Evolutionary conservation across 305 asterid genomes (phyloP).

Genomic region (Ajuga reptans): DNA sequence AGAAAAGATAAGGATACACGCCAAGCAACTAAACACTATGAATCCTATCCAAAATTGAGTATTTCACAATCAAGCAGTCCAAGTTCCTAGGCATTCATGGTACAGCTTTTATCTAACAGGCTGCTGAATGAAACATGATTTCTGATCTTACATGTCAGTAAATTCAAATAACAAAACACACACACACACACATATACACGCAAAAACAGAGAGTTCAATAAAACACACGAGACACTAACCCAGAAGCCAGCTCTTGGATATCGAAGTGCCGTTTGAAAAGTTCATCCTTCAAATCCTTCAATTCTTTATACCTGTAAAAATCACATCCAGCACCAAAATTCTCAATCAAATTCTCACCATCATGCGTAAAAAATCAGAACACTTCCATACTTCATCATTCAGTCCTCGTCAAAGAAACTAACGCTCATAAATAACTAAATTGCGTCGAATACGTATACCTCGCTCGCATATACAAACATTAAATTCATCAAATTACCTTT

Average conservation of each 20-base stretch:
- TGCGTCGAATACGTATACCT: not conserved
- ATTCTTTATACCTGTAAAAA: slow-evolving; percentile 60
- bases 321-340: slow-evolving; percentile 14
- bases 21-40: not conserved
- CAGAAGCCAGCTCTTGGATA: slow-evolving; percentile 70
- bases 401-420: not conserved
- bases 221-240: slow-evolving; percentile 45
- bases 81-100: not conserved
- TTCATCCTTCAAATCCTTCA: slow-evolving; percentile 78
- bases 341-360: slow-evolving; percentile 8
- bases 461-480: not conserved
- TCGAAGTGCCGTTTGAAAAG: slow-evolving; percentile 47
- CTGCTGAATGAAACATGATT: not conserved
- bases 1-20: slow-evolving; percentile 10
- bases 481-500: slow-evolving; percentile 42
- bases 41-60: slow-evolving; percentile 10
- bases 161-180: not conserved
- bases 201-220: not conserved
- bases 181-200: not conserved
- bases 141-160: not conserved
- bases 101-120: not conserved
- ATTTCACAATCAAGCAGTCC: not conserved
- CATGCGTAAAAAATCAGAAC: not conserved
- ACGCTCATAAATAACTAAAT: not conserved
- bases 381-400: not conserved